A percentile compares a stretch with the other conserved stretches of the same genome.
Conservation (phyloP, 495 filamentous ascomycete species). For the Talaromyces wortmannii region DNA sequence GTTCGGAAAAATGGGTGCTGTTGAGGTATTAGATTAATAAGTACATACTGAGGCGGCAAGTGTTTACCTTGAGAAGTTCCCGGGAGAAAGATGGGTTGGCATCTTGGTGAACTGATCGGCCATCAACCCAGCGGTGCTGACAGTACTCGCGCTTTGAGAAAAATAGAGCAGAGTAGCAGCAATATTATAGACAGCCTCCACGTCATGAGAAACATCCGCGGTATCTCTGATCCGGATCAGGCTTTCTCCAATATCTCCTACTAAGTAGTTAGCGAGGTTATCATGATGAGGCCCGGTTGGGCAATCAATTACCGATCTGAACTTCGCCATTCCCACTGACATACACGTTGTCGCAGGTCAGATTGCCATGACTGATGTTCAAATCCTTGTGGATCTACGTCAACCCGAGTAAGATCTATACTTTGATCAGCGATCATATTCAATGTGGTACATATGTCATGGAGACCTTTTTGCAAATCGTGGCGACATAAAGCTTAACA, state of each 20-base stretch:
- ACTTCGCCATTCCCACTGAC: slow-evolving; percentile 2
- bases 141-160: not conserved
- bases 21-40: not conserved
- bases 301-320: slow-evolving; percentile 1
- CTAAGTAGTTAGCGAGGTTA: not conserved
- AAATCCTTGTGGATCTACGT: not conserved
- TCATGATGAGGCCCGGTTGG: not conserved
- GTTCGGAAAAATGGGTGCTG: slow-evolving; percentile 1
- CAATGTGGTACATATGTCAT: too few species aligned
- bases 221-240: not conserved
- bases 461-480: too few species aligned
- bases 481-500: too few species aligned
- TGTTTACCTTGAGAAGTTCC: not conserved
- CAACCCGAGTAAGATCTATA: not conserved
- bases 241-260: not conserved
- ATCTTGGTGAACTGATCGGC: not conserved
- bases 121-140: not conserved
- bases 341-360: not conserved
- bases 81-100: not conserved
- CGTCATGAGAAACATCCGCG: not conserved
- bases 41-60: not conserved
- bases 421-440: too few species aligned
- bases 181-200: not conserved
- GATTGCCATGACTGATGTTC: not conserved
- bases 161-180: not conserved